Evolutionary conservation across 306 rosid genomes (phyloP).

Genomic region (Cicer judaicum): DNA sequence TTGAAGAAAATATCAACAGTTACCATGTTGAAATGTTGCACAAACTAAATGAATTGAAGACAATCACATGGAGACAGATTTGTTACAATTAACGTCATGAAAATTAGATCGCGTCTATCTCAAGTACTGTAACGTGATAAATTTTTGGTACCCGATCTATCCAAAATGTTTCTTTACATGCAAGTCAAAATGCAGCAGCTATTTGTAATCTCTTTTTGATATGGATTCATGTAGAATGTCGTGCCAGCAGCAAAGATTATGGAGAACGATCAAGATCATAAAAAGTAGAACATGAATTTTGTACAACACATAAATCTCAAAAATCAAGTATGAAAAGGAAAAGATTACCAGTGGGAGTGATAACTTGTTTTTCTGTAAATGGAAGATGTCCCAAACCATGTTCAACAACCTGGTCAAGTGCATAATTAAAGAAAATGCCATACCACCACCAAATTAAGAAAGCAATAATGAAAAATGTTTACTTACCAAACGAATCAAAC

Average conservation of each 20-base stretch:
- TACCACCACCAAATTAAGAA: conserved; percentile 30
- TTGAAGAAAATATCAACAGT: conserved; percentile 36
- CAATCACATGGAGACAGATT: conserved; percentile 6
- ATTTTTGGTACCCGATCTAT: conserved; percentile 20
- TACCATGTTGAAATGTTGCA: conserved; percentile 4
- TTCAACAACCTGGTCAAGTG: conserved; percentile 83
- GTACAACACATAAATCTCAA: not conserved
- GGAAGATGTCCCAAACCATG: conserved; percentile 99
- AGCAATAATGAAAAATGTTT: conserved; percentile 37
- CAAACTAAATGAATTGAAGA: conserved; percentile 20
- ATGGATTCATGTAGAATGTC: not conserved
- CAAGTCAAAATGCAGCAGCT: conserved; percentile 5
- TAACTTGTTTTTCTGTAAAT: conserved; percentile 92
- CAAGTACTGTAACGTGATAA: conserved; percentile 2
- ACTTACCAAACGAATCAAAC: conserved; percentile 92
- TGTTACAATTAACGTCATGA: conserved; percentile 16
- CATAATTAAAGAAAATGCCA: conserved; percentile 30
- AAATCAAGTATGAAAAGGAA: conserved; percentile 35
- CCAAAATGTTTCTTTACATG: not conserved
- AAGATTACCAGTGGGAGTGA: conserved; percentile 91
- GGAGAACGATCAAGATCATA: not conserved
- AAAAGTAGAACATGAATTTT: conserved; percentile 9
- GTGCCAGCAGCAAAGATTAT: not conserved
- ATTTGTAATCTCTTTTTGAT: conserved; percentile 4
- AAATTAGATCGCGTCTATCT: not conserved